Base-by-base conservation (phyloP, 1,139 yeast species). In the Nakaseomyces sp. region DNA sequence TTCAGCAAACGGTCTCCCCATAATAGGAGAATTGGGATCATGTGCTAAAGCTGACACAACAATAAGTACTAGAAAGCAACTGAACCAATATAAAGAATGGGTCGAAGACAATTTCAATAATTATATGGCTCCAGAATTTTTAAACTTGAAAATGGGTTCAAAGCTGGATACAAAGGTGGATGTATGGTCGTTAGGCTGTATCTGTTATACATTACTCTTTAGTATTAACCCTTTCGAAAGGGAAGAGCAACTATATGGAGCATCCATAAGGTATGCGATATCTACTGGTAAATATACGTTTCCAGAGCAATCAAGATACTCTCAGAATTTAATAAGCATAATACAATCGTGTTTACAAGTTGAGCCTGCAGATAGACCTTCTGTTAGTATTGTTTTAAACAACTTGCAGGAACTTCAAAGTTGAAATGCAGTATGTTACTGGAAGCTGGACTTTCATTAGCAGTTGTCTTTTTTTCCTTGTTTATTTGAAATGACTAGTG, bases 61-160 rank as follows among this genome's bases (percentile, higher is more conserved):
- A 1, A 69, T 84, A 1, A 67, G 69, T 22, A 71, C 77, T 1
- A 71, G 93, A 43, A 81, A 80, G 39, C 81, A 82, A 52, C 93
- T 95, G 0, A 67, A 86, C 26, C 74, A 81, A 13, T 65, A 87
- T 33, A 91, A 86, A 46, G 96, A 88, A 56, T 70, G 77, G 58
- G 88, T 94, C 4, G 86, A 80, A 48, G 94, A 84, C 57, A 88
- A 85, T 60, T 86, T 95, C 57, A 84, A 95, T 1, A 91, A 94
- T 0, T 89, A 83, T 61, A 68, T 95, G 32, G 95, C 96, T 0
- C 97, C 97, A 0, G 97, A 89, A 58, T 68, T 89, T 39, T 68
- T 88, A 47, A 93, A 86, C 54, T 84, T 87, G 42, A 77, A 76
- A 42, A 76, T 86, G 0, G 80, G 81, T 41, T 62, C 75, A 12